phyloP scores from a whole-genome alignment of 139 green algal genomes.

The Chlamydomonas incerta region DNA sequence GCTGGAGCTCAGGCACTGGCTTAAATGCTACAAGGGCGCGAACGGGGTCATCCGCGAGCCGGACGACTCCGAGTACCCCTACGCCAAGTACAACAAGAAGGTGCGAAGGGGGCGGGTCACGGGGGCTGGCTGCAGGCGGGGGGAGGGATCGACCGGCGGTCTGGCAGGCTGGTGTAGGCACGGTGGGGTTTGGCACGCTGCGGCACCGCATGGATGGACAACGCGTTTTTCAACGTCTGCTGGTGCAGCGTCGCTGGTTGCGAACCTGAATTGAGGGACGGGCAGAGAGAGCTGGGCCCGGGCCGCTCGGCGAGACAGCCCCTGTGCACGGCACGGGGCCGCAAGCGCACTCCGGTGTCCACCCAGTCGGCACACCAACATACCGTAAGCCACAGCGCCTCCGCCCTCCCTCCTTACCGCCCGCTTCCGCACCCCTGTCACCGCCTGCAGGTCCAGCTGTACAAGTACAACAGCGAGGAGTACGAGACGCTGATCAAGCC shows the following conservation, averaged over 20 bases:
- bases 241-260: too few relatives aligned
- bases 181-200: neutral
- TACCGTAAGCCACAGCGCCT: neutral
- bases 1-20: conserved; percentile 86
- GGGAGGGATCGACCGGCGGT: too few relatives aligned
- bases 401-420: conserved; percentile 19
- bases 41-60: conserved; percentile 73
- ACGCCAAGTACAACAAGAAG: conserved; percentile 95
- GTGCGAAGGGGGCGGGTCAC: conserved; percentile 32
- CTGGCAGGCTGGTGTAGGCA: too few relatives aligned
- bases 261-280: too few relatives aligned
- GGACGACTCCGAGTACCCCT: conserved; percentile 83
- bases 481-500: conserved; percentile 49
- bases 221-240: too few relatives aligned
- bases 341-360: too few relatives aligned
- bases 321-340: too few relatives aligned
- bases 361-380: too few relatives aligned
- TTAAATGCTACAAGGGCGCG: conserved; percentile 87
- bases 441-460: conserved; percentile 47
- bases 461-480: conserved; percentile 59
- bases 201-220: too few relatives aligned
- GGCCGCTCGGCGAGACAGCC: too few relatives aligned
- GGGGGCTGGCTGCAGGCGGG: neutral
- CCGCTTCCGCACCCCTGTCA: conserved; percentile 11
- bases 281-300: too few relatives aligned